Conservation (phyloP, 352 stramenopile species). For the Phytophthora cryptogea region DNA sequence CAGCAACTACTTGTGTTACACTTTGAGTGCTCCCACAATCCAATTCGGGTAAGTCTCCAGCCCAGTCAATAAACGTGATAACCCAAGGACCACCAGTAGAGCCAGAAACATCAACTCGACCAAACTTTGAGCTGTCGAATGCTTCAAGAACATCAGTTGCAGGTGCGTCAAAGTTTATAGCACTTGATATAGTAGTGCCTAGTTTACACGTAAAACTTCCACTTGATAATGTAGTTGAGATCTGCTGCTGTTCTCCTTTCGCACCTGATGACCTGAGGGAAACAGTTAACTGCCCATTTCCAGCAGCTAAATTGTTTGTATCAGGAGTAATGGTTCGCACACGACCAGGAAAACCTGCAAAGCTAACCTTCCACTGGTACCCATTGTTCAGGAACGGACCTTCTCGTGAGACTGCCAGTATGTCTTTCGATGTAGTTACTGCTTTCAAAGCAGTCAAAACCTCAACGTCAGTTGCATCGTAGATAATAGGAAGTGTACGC, state of each 20-base stretch:
- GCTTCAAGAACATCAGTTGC: slow-evolving; percentile 22
- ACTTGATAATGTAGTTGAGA: slow-evolving; percentile 41
- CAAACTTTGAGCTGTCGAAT: slow-evolving; percentile 36
- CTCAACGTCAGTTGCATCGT: slow-evolving; percentile 40
- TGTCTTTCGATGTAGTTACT: slow-evolving; percentile 10
- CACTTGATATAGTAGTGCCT: neutral
- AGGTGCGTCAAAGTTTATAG: slow-evolving; percentile 41
- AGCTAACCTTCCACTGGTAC: slow-evolving; percentile 46
- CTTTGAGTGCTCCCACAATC: slow-evolving; percentile 48
- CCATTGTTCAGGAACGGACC: slow-evolving; percentile 52
- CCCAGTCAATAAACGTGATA: slow-evolving; percentile 50
- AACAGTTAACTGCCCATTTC: slow-evolving; percentile 30
- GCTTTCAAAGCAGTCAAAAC: slow-evolving; percentile 29
- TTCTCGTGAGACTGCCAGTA: slow-evolving; percentile 26
- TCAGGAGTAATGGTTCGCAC: slow-evolving; percentile 32
- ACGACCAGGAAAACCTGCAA: slow-evolving; percentile 39
- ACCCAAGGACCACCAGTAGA: slow-evolving; percentile 38
- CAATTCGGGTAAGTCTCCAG: slow-evolving; percentile 38
- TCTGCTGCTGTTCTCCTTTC: slow-evolving; percentile 49
- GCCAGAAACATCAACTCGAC: slow-evolving; percentile 26
- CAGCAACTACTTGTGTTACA: slow-evolving; percentile 37
- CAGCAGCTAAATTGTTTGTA: slow-evolving; percentile 25
- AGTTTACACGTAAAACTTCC: slow-evolving; percentile 43
- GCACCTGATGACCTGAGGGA: slow-evolving; percentile 25
- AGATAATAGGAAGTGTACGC: slow-evolving; percentile 24